These are phyloP conservation scores for Paecilomyces niveus DNA, from an alignment of 2,329 filamentous ascomycete species.

Conservation along the genomic window DNA sequence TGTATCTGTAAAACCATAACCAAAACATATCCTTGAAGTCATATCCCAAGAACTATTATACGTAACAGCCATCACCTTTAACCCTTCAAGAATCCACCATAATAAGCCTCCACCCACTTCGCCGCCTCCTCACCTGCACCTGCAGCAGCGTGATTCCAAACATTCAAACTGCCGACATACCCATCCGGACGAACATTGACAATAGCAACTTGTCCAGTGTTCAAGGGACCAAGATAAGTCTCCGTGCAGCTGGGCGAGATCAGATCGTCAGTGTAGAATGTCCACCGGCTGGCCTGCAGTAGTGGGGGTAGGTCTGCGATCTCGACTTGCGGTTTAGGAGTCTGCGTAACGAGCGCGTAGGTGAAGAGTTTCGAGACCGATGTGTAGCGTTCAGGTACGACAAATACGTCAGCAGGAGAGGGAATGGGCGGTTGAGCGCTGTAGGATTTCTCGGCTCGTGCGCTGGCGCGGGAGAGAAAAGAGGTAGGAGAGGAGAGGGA, in stretches of 20 bases:
- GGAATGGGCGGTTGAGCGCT: constrained; percentile 49
- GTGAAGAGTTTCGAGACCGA: constrained; percentile 63
- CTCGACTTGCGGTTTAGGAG: constrained; percentile 57
- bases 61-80: neutral
- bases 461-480: constrained; percentile 54
- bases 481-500: constrained; percentile 46
- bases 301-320: constrained; percentile 56
- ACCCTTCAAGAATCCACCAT: constrained; percentile 14
- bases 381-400: constrained; percentile 62
- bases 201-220: constrained; percentile 53
- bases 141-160: constrained; percentile 26
- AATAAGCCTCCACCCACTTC: constrained; percentile 46
- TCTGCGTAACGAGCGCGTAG: constrained; percentile 60
- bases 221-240: constrained; percentile 61
- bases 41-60: neutral
- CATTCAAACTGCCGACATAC: constrained; percentile 59
- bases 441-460: constrained; percentile 56
- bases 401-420: constrained; percentile 58
- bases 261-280: constrained; percentile 63
- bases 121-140: constrained; percentile 28
- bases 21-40: too few species aligned
- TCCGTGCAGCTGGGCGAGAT: constrained; percentile 52
- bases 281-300: constrained; percentile 61
- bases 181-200: constrained; percentile 66
- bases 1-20: too few species aligned